Percentiles rank a stretch among this genome's conserved stretches.
These are phyloP conservation scores for Psilocybe cyanescens DNA, from an alignment of 768 basidiomycete genomes.

Conservation along the genomic window DNA sequence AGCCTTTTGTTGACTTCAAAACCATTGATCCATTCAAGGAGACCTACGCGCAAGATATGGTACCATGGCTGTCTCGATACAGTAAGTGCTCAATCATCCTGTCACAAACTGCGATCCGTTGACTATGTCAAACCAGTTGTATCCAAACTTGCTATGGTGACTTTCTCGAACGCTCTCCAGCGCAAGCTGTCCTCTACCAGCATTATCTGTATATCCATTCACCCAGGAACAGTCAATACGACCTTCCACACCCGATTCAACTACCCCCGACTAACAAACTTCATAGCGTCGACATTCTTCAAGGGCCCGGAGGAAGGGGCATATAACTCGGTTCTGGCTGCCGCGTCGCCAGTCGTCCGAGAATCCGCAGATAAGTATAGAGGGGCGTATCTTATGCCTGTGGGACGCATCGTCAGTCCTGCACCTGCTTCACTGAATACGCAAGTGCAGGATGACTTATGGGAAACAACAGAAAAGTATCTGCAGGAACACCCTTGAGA, in stretches of 20 bases:
- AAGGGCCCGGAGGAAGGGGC: slow-evolving; percentile 36
- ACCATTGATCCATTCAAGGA: slow-evolving; percentile 16
- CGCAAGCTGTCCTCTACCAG: slow-evolving; percentile 22
- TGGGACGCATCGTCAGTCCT: slow-evolving; percentile 31
- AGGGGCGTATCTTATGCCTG: slow-evolving; percentile 41
- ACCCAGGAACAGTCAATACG: slow-evolving; percentile 47
- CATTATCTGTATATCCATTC: slow-evolving; percentile 38
- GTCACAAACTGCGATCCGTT: not conserved
- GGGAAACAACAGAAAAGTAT: slow-evolving; percentile 37
- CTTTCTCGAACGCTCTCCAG: slow-evolving; percentile 20
- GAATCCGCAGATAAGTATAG: slow-evolving; percentile 37
- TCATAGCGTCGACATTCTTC: slow-evolving; percentile 22
- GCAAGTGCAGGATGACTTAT: slow-evolving; percentile 40
- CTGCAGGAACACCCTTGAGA: not conserved
- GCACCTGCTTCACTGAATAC: slow-evolving; percentile 31
- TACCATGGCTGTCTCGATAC: slow-evolving; percentile 19
- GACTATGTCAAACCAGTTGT: slow-evolving; percentile 1
- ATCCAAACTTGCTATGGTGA: slow-evolving; percentile 22
- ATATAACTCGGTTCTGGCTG: slow-evolving; percentile 40
- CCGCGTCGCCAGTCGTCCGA: slow-evolving; percentile 38
- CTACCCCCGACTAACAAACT: slow-evolving; percentile 19
- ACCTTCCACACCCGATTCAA: slow-evolving; percentile 18
- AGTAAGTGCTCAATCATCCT: not conserved
- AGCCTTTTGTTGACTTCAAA: slow-evolving; percentile 12
- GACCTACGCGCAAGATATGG: slow-evolving; percentile 7